These are phyloP conservation scores for Dactylellina haptotyla DNA, from an alignment of 2,329 filamentous ascomycete species.

Conservation along the genomic window DNA sequence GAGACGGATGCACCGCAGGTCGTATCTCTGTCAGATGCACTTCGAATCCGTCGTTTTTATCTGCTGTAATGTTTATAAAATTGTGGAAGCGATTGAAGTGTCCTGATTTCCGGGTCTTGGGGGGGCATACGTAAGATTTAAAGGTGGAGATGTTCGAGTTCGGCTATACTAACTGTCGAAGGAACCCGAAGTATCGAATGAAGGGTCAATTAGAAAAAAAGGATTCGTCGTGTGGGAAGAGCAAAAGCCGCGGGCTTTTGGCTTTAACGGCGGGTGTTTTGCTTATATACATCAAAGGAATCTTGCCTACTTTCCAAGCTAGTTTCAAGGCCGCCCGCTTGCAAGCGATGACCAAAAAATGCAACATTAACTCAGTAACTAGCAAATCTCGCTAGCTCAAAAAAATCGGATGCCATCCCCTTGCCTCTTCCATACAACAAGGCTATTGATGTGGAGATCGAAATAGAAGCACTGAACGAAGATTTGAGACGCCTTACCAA, in stretches of 20 bases:
- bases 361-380: constrained; percentile 53
- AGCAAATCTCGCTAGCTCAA: constrained; percentile 44
- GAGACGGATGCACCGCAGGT: constrained; percentile 37
- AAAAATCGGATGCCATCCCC: constrained; percentile 32
- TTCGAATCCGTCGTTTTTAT: constrained; percentile 27
- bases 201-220: constrained; percentile 12
- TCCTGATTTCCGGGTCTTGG: constrained; percentile 9
- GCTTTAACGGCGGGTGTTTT: constrained; percentile 54
- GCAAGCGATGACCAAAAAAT: constrained; percentile 48
- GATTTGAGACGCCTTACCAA: constrained; percentile 45
- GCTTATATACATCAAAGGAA: constrained; percentile 48
- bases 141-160: constrained; percentile 25
- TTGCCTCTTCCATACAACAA: constrained; percentile 39
- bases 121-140: constrained; percentile 35
- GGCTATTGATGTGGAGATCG: constrained; percentile 20
- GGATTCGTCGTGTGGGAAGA: constrained; percentile 31
- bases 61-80: constrained; percentile 5
- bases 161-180: constrained; percentile 41
- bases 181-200: constrained; percentile 30
- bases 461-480: constrained; percentile 32
- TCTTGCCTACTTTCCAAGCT: constrained; percentile 8
- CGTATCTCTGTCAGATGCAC: constrained; percentile 34
- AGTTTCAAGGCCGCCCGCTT: constrained; percentile 47
- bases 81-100: constrained; percentile 11
- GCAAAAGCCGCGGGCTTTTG: constrained; percentile 53